Evolutionary conservation across 1,284 basidiomycete genomes (phyloP), one percentile per base, ranked within the genome.

Genomic region (Pseudozyma tsukubaensis): DNA sequence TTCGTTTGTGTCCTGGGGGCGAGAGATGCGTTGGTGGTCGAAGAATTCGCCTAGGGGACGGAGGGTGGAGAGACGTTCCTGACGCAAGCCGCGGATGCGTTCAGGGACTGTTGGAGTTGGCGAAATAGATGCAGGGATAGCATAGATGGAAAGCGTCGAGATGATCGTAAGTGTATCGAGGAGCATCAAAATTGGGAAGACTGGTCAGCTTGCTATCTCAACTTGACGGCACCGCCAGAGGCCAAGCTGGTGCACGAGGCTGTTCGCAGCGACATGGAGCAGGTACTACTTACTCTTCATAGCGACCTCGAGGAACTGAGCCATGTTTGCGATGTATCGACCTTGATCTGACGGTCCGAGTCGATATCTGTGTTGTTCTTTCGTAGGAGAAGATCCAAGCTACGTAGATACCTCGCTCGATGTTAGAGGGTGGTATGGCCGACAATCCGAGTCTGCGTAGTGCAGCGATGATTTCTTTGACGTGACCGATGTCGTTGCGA

Each of bases 21-120:
- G 87, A 29, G 93, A 94, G 67, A 98, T 86, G 51, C 94, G 90
- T 79, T 94, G 91, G 80, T 90, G 88, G 87, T 98, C 94, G 83
- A 98, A 96, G 58, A 83, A 82, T 52, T 82, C 82, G 50, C 86
- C 86, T 1, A 92, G 89, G 2, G 92, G 89, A 62, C 94, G 89
- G 64, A 97, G 88, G 32, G 91, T 89, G 52, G 92, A 92, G 62
- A 97, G 88, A 65, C 90, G 89, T 21, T 93, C 92, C 86, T 95
- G 91, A 92, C 85, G 48, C 48, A 77, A 66, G 36, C 35, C 50
- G 55, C 72, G 72, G 50, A 83, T 53, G 32, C 67, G 54, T 53
- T 83, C 80, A 4, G 77, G 78, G 45, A 79, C 80, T 79, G 56
- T 29, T 3, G 14, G 24, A 29, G 24, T 29, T 6, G 6, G 6